Evolutionary conservation across 345 rosid species (phyloP).

Genomic region (Citrus medica): DNA sequence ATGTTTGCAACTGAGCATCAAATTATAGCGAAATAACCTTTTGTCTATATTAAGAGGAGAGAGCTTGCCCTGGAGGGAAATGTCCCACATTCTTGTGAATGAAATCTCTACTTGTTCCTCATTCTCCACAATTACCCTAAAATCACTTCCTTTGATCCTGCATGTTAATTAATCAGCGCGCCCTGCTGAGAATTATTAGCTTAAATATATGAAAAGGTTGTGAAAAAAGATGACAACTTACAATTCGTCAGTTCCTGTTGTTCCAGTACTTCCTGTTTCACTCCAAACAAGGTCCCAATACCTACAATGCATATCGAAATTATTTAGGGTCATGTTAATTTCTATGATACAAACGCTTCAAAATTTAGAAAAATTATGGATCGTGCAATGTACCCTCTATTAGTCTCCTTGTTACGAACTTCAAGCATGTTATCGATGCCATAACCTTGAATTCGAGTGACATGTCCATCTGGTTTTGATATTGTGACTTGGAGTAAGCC

Average conservation of each 20-base stretch:
- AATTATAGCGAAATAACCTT: constrained; percentile 19
- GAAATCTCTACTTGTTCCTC: constrained; percentile 65
- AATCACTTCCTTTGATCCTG: constrained; percentile 35
- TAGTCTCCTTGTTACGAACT: constrained; percentile 34
- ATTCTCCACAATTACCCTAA: constrained; percentile 42
- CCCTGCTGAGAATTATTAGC: background rate
- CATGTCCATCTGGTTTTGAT: constrained; percentile 45
- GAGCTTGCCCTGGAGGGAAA: constrained; percentile 28
- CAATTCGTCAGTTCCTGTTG: constrained; percentile 50
- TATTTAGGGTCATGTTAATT: no score
- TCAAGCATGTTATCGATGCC: constrained; percentile 52
- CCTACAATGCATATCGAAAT: constrained; percentile 19
- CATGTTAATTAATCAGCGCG: background rate
- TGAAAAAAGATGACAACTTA: constrained; percentile 4
- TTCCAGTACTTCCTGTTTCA: constrained; percentile 40
- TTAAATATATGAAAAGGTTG: background rate
- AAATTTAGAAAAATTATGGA: background rate
- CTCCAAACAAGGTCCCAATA: constrained; percentile 59
- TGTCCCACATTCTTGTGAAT: constrained; percentile 45
- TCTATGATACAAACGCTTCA: background rate
- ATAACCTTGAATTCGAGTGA: constrained; percentile 34
- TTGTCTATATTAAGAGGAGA: constrained; percentile 57
- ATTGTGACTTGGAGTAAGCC: constrained; percentile 37
- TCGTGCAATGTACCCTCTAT: constrained; percentile 40
- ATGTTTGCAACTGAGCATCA: background rate